Conservation (phyloP, 2,329 filamentous ascomycete genomes). For the Aspergillus viridinutans region DNA sequence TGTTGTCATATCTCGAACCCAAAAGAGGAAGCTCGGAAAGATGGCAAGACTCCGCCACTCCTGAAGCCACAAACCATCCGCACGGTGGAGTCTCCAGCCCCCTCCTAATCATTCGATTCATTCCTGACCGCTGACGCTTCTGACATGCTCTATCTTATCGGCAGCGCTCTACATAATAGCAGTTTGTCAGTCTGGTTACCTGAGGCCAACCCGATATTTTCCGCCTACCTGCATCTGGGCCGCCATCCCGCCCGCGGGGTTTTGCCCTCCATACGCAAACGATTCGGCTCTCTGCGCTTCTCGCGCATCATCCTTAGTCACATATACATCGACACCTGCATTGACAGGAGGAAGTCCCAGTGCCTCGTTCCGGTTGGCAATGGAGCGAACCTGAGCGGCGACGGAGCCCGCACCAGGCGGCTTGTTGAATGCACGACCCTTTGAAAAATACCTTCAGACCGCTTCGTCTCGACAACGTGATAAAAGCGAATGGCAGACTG, state of each 20-base stretch:
- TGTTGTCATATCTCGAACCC: not conserved
- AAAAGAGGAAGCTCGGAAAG: no score
- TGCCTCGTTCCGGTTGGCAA: slow-evolving; percentile 31
- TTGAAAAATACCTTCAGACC: not conserved
- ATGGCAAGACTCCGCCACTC: not conserved
- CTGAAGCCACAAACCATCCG: not conserved
- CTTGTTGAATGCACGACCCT: slow-evolving; percentile 33
- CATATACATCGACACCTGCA: slow-evolving; percentile 20
- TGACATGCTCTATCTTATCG: slow-evolving; percentile 29
- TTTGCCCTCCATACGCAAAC: slow-evolving; percentile 27
- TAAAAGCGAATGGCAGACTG: not conserved
- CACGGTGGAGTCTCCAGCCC: not conserved
- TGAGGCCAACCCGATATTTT: not conserved
- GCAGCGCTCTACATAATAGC: slow-evolving; percentile 25
- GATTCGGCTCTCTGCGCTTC: slow-evolving; percentile 28
- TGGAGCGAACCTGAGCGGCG: slow-evolving; percentile 29
- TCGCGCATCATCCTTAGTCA: slow-evolving; percentile 32
- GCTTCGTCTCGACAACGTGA: no score
- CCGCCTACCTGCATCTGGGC: slow-evolving; percentile 32
- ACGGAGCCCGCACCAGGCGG: slow-evolving; percentile 28
- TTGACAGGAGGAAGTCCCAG: slow-evolving; percentile 22
- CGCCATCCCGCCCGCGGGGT: slow-evolving; percentile 28
- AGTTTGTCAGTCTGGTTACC: slow-evolving; percentile 8
- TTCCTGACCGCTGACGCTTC: slow-evolving; percentile 8
- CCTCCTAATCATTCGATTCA: not conserved